Base-by-base conservation (phyloP, 2,329 filamentous ascomycete genomes). In the Albifimbria verrucaria region DNA sequence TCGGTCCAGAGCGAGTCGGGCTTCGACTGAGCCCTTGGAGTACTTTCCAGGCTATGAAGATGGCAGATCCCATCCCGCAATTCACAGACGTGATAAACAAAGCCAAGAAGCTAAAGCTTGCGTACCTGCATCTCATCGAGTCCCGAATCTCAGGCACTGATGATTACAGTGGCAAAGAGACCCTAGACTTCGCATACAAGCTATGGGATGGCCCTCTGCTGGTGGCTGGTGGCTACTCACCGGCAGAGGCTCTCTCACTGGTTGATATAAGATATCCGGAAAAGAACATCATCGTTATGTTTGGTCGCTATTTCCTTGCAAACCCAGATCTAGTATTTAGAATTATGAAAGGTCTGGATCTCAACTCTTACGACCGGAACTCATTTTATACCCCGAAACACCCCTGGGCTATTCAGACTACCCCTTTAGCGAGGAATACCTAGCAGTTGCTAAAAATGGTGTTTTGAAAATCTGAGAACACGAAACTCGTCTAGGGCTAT, bases 81-180 rank as follows among this genome's bases (percentile, higher is more conserved):
- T 90, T 88, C 62, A 71, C 70, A 0, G 73, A 89, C 59, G 63
- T 88, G 7, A 73, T 83, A 42, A 60, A 69, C 26, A 74, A 78
- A 42, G 69, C 84, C 11, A 78, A 75, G 50, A 66, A 71, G 23
- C 64, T 85, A 1, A 73, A 77, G 2, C 69, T 89, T 15, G 78
- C 83, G 0, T 89, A 84, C 61, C 63, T 87, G 2, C 84, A 88
- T 63, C 53, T 87, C 0, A 70, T 89, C 7, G 83, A 89, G 61
- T 76, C 81, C 0, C 76, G 82, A 0, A 68, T 85, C 4, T 65
- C 71, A 1, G 77, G 77, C 1, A 67, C 62, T 46, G 60, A 62
- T 1, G 75, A 80, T 39, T 39, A 65, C 3, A 74, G 79, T 1
- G 66, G 53, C 0, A 48, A 23, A 2, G 69, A 71, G 15, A 55